Evolutionary conservation across 768 basidiomycete species (phyloP), one percentile per base, ranked within the genome.

Genomic region (Mycena floridula): DNA sequence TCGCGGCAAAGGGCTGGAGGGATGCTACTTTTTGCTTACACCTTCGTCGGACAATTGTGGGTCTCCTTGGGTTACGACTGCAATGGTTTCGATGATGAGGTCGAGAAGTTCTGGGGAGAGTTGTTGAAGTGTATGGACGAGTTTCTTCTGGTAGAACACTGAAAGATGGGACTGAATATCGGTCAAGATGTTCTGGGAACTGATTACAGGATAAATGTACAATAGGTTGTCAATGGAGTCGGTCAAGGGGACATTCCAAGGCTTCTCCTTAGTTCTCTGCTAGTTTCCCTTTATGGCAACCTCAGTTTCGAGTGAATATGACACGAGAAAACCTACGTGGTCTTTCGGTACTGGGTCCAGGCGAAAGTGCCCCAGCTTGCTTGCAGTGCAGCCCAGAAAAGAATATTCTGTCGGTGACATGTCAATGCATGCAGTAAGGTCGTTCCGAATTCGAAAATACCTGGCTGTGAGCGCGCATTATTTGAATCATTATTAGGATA

Each of bases 11-110:
- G 88, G 3, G 57, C 74, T 0, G 80, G 86, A 8, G 87, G 80
- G 2, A 82, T 90, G 78, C 68, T 93, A 28, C 61, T 93, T n/a
- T 89, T 92, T 47, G 83, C 82, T 3, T 86, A 85, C 60, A 87
- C 83, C 0, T 85, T 84, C 51, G 77, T 68, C 18, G 82, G 81
- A 6, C 82, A 79, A 61, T 61, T 92, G 15, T 90, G 85, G 85
- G 57, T 91, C 26, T 88, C 82, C 51, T 67, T 91, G 24, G 85
- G 86, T 0, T 89, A 88, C 58, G 89, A 91, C 55, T 68, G 74
- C 51, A 85, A 85, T 55, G 87, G 85, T 0, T 89, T 87, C 56
- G 75, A 82, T 23, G 66, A 70, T 30, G 65, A 68, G 3, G 78
- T 89, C 21, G 73, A 81, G 42, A 50, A 51, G 22, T 90, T 86